These are phyloP conservation scores for Apiotrichum domesticum DNA, from an alignment of 1,284 basidiomycete genomes.

Conservation along the genomic window DNA sequence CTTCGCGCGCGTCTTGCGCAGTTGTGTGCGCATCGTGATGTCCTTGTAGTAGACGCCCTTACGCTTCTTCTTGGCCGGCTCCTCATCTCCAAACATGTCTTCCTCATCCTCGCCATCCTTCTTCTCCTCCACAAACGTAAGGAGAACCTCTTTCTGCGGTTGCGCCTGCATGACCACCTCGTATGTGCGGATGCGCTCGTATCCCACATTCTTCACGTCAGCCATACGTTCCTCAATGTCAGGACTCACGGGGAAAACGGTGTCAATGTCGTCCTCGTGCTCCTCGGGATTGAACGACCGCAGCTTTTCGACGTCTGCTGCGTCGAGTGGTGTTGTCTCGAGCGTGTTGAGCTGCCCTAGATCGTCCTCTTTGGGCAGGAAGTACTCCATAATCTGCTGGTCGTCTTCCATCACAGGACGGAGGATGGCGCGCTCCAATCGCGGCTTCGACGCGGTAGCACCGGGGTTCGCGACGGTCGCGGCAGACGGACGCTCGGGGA, in stretches of 20 bases:
- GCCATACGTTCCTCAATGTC: too few relatives aligned
- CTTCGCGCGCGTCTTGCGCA: conserved; percentile 67
- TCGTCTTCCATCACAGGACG: conserved; percentile 73
- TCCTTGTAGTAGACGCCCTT: conserved; percentile 81
- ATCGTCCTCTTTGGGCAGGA: conserved; percentile 72
- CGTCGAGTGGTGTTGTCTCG: conserved; percentile 21
- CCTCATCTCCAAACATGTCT: conserved; percentile 12
- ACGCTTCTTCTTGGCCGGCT: conserved; percentile 36
- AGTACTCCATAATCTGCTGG: conserved; percentile 82
- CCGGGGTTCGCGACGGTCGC: conserved; percentile 68
- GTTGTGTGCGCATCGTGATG: conserved; percentile 73
- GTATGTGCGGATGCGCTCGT: conserved; percentile 40
- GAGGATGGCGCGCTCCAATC: conserved; percentile 75
- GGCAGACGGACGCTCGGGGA: conserved; percentile 67
- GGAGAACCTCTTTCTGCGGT: conserved; percentile 63
- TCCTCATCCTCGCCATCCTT: conserved; percentile 3
- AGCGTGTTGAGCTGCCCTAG: conserved; percentile 25
- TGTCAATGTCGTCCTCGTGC: conserved; percentile 24
- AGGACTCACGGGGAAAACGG: conserved; percentile 28
- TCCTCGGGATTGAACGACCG: background rate
- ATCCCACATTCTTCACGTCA: conserved; percentile 25
- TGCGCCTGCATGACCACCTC: conserved; percentile 32
- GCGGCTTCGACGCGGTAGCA: conserved; percentile 46
- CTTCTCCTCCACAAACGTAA: conserved; percentile 60
- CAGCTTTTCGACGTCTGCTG: conserved; percentile 15